phyloP scores from a whole-genome alignment of 805 yeast genomes.

The Wickerhamomyces bovis region DNA sequence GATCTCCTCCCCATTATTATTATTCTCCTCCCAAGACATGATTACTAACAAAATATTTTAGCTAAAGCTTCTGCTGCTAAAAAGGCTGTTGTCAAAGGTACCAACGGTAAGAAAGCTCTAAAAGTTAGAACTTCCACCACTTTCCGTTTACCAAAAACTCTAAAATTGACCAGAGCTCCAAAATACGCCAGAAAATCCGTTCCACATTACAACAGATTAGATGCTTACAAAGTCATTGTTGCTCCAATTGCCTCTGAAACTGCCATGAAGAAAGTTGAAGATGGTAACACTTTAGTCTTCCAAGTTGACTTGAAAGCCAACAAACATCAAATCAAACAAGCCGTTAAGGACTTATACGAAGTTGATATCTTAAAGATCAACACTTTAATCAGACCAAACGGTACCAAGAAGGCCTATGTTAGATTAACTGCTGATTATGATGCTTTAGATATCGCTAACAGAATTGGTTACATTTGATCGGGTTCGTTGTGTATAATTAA shows the following conservation, averaged over 20 bases:
- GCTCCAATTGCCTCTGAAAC: constrained; percentile 97
- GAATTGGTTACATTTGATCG: constrained; percentile 94
- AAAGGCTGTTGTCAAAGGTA: constrained; percentile 98
- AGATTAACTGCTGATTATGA: constrained; percentile 98
- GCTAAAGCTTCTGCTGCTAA: constrained; percentile 94
- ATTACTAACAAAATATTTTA: constrained; percentile 19
- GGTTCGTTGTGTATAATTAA: constrained; percentile 16
- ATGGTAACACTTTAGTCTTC: constrained; percentile 98
- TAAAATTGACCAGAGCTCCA: constrained; percentile 90
- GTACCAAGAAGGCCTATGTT: constrained; percentile 99
- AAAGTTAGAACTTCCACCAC: constrained; percentile 94
- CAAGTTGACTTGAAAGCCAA: constrained; percentile 95
- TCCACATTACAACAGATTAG: constrained; percentile 96
- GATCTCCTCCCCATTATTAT: too few species aligned
- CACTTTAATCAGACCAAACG: constrained; percentile 98
- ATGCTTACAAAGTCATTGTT: constrained; percentile 90
- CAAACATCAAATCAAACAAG: constrained; percentile 97
- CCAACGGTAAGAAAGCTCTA: constrained; percentile 81
- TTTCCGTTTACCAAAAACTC: constrained; percentile 97
- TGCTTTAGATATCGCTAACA: constrained; percentile 99
- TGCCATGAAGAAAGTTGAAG: constrained; percentile 99
- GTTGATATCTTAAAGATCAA: constrained; percentile 91
- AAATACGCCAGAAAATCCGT: constrained; percentile 93
- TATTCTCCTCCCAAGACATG: background rate
- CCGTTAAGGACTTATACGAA: constrained; percentile 96